phyloP scores from a whole-genome alignment of 345 rosid species.

The Populus simonii region DNA sequence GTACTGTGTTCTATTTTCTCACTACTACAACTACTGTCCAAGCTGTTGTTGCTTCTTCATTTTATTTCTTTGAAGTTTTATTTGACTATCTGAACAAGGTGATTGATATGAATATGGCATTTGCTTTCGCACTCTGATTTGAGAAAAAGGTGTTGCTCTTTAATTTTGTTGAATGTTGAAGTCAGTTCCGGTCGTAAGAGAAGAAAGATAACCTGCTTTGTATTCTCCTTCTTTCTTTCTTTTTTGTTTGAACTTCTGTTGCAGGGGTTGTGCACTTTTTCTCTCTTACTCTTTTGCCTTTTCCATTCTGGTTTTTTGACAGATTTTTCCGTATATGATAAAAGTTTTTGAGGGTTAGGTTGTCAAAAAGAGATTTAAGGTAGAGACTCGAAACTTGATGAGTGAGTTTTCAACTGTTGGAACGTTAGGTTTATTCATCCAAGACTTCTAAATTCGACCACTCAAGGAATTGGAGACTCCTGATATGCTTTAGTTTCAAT shows the following conservation, averaged over 20 bases:
- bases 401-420: too few relatives aligned
- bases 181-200: too few relatives aligned
- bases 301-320: background rate
- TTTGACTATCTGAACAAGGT: background rate
- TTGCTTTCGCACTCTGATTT: background rate
- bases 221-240: too few relatives aligned
- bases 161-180: background rate
- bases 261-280: too few relatives aligned
- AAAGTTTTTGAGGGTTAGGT: background rate
- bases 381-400: too few relatives aligned
- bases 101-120: background rate
- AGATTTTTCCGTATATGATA: background rate
- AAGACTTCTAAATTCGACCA: too few relatives aligned
- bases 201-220: too few relatives aligned
- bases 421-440: too few relatives aligned
- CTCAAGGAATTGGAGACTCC: too few relatives aligned
- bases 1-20: slow-evolving; percentile 22
- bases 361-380: background rate
- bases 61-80: background rate
- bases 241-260: too few relatives aligned
- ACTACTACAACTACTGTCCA: background rate
- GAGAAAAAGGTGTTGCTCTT: too few relatives aligned
- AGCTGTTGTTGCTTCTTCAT: background rate
- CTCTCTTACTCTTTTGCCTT: background rate
- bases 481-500: too few relatives aligned